Evolutionary conservation across 2,329 filamentous ascomycete genomes (phyloP).

Genomic region (Colletotrichum salicis): DNA sequence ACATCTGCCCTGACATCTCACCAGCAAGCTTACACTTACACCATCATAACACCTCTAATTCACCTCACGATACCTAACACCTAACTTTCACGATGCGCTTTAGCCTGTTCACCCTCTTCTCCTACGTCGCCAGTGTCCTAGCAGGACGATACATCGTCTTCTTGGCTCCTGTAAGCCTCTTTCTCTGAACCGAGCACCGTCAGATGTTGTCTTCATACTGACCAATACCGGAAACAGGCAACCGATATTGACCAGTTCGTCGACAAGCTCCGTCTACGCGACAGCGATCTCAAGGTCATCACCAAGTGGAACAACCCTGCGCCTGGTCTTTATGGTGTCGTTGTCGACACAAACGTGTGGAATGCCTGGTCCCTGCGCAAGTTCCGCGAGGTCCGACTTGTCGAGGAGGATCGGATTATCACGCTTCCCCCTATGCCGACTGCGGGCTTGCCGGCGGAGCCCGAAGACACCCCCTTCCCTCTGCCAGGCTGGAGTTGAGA

Average conservation of each 20-base stretch:
- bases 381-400: constrained; percentile 15
- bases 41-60: background rate
- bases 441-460: background rate
- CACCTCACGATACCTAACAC: background rate
- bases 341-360: constrained; percentile 17
- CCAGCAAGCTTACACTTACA: background rate
- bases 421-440: background rate
- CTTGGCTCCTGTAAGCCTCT: constrained; percentile 14
- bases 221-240: background rate
- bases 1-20: background rate
- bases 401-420: constrained; percentile 9
- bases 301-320: background rate
- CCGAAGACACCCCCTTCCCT: background rate
- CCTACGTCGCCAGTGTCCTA: background rate
- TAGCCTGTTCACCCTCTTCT: background rate
- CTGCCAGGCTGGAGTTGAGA: background rate
- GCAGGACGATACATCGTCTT: constrained; percentile 19
- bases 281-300: background rate
- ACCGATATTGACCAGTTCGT: constrained; percentile 14
- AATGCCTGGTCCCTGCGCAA: background rate
- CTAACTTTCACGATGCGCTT: background rate
- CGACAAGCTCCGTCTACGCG: background rate
- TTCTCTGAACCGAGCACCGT: background rate
- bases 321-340: constrained; percentile 12
- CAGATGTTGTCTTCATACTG: no score